These are phyloP conservation scores for Conidiobolus coronatus DNA, from an alignment of 371 early-diverging fungal species.

Conservation along the genomic window DNA sequence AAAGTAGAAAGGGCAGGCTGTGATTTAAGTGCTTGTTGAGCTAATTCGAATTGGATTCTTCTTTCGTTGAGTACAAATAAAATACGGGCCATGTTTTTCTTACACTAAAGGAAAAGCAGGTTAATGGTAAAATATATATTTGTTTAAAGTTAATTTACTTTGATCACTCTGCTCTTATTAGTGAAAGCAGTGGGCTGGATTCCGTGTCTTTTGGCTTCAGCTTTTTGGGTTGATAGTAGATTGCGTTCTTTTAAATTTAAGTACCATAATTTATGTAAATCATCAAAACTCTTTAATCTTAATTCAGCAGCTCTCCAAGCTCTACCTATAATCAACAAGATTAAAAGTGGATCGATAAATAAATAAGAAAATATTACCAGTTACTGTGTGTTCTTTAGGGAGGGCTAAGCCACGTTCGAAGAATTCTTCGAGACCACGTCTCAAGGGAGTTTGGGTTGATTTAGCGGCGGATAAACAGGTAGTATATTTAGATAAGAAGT, in stretches of 20 bases:
- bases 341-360: neutral
- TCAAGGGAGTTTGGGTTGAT: too few relatives aligned
- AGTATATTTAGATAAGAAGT: too few relatives aligned
- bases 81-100: slow-evolving; percentile 83
- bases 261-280: slow-evolving; percentile 90
- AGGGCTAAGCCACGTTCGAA: slow-evolving; percentile 54
- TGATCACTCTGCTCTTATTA: slow-evolving; percentile 43
- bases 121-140: neutral
- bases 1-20: too few relatives aligned
- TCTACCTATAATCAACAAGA: slow-evolving; percentile 29
- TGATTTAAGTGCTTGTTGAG: slow-evolving; percentile 4
- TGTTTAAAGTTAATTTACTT: slow-evolving; percentile 22
- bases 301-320: slow-evolving; percentile 81
- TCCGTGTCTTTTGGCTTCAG: slow-evolving; percentile 50
- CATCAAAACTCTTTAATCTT: slow-evolving; percentile 81
- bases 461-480: too few relatives aligned
- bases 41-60: slow-evolving; percentile 35
- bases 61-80: slow-evolving; percentile 82
- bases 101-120: slow-evolving; percentile 25
- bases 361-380: slow-evolving; percentile 20
- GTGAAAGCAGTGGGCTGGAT: slow-evolving; percentile 34
- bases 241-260: slow-evolving; percentile 89
- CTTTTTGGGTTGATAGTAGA: slow-evolving; percentile 61
- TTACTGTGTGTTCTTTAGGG: slow-evolving; percentile 28
- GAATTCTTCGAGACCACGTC: slow-evolving; percentile 61